Base-by-base conservation (phyloP, 768 basidiomycete species). In the Russula compacta region DNA sequence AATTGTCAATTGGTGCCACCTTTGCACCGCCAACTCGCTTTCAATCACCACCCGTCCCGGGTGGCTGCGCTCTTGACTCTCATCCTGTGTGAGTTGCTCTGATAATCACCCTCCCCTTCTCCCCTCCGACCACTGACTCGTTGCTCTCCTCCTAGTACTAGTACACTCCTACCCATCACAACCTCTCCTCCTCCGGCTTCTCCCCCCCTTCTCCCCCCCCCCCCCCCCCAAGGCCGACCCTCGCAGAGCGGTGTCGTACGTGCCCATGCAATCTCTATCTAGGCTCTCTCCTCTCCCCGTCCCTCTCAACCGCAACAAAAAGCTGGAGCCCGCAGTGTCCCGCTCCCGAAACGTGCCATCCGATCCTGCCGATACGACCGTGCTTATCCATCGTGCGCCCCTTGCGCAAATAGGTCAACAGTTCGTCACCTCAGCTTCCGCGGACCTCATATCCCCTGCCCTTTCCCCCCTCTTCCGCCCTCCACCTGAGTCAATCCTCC, bases 351-450 rank as follows among this genome's bases (percentile, higher is more conserved):
- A 35, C 40, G 43, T 48, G 17, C 47, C 63, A 35, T 58, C 59
- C 33, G 63, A 64, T 42, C 50, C 65, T 44, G 5, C 24, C 17
- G 65, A 66, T 35, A 49, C 65, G n/a, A 38, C 65, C 36, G 36
- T 51, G 9, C 63, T 51, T 42, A 49, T 55, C 29, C 59, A 60
- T 40, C 65, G 65, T 15, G 58, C 63, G 29, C 65, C 65, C 32
- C 63, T 66, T 17, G 63, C 65, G 11, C 65, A 65, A 49, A 60
- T 66, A 48, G 65, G 58, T 38, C 65, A 66, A 35, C 65, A 65
- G 40, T 52, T 57, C 21, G 51, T 66, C 24, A 14, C 48, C 21
- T 32, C 42, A 12, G 39, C 61, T 7, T 10, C 54, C 6, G 7
- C 36, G 4, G 63, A 64, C 39, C 49, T 64, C 52, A 40, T 43